Evolutionary conservation across 177 flowering plant genomes (phyloP).

Genomic region (Tripterygium wilfordii): DNA sequence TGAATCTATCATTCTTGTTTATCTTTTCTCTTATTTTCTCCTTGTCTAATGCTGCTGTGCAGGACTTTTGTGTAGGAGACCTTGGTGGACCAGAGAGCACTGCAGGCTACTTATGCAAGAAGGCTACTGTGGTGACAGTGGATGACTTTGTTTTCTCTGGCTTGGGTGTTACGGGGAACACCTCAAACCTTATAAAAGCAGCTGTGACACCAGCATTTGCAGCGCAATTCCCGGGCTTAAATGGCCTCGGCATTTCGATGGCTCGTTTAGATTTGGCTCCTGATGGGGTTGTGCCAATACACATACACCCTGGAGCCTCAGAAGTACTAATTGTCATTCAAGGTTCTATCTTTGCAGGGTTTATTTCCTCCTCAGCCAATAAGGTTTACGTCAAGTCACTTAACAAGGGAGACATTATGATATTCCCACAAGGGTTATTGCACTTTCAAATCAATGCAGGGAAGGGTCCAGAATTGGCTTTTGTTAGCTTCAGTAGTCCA

Average conservation of each 20-base stretch:
- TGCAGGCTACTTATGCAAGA: constrained; percentile 58
- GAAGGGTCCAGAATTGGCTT: constrained; percentile 22
- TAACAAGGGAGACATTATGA: constrained; percentile 49
- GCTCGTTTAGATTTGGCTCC: constrained; percentile 55
- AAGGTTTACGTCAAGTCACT: constrained; percentile 37
- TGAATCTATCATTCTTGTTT: constrained; percentile 18
- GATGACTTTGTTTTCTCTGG: constrained; percentile 52
- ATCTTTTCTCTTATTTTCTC: constrained; percentile 25
- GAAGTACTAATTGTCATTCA: constrained; percentile 41
- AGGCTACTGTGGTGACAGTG: constrained; percentile 28
- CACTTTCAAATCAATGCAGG: constrained; percentile 60
- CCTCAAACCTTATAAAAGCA: constrained; percentile 52
- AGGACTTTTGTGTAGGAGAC: constrained; percentile 69
- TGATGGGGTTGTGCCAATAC: constrained; percentile 64
- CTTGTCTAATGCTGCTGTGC: constrained; percentile 25
- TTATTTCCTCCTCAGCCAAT: constrained; percentile 37
- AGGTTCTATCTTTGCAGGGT: constrained; percentile 47
- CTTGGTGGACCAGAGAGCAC: constrained; percentile 26
- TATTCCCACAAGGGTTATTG: constrained; percentile 62
- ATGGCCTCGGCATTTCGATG: constrained; percentile 59
- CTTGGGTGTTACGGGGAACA: constrained; percentile 46
- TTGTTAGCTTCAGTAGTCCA: constrained; percentile 48
- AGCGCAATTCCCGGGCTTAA: constrained; percentile 50
- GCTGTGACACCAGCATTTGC: constrained; percentile 60
- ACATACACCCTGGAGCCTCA: constrained; percentile 56